These are phyloP conservation scores for Botrytis tulipae DNA, from an alignment of 2,329 filamentous ascomycete genomes.

Conservation along the genomic window DNA sequence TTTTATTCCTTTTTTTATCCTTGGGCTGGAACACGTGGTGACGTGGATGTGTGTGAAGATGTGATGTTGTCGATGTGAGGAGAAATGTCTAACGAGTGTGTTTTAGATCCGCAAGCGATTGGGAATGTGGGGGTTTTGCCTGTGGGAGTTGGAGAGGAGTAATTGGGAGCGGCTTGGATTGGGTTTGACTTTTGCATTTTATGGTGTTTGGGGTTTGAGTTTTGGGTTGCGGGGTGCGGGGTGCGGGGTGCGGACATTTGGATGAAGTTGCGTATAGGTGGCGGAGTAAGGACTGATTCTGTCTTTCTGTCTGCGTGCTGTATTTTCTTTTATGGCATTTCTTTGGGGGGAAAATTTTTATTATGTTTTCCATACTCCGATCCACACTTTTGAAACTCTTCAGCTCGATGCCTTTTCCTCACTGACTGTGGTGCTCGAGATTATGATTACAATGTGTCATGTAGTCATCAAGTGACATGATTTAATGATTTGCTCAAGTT, in stretches of 20 bases:
- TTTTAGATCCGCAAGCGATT: slow-evolving; percentile 20
- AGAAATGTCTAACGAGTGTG: not conserved
- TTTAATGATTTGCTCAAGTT: not conserved
- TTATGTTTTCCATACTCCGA: accelerated
- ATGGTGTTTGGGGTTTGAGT: not conserved
- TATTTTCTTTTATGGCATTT: not conserved
- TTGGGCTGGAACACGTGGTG: not conserved
- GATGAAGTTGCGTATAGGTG: not conserved
- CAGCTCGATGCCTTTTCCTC: not conserved
- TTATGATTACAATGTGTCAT: accelerated
- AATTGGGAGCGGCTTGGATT: not conserved
- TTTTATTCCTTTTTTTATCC: not conserved
- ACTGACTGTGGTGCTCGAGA: not conserved
- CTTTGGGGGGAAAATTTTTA: accelerated
- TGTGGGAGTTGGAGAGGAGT: not conserved
- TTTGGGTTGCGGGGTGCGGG: not conserved
- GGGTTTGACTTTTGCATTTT: not conserved
- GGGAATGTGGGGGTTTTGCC: slow-evolving; percentile 22
- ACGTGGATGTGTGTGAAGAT: too few relatives aligned
- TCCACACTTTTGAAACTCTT: not conserved
- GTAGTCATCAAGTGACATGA: not conserved
- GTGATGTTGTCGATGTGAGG: not conserved
- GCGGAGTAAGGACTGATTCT: not conserved
- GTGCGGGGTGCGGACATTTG: too few relatives aligned
- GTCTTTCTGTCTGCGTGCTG: not conserved